A percentile compares a stretch with the other conserved stretches of the same genome.
phyloP scores from a whole-genome alignment of 2,329 filamentous ascomycete species.

The Gnomoniopsis sp. region DNA sequence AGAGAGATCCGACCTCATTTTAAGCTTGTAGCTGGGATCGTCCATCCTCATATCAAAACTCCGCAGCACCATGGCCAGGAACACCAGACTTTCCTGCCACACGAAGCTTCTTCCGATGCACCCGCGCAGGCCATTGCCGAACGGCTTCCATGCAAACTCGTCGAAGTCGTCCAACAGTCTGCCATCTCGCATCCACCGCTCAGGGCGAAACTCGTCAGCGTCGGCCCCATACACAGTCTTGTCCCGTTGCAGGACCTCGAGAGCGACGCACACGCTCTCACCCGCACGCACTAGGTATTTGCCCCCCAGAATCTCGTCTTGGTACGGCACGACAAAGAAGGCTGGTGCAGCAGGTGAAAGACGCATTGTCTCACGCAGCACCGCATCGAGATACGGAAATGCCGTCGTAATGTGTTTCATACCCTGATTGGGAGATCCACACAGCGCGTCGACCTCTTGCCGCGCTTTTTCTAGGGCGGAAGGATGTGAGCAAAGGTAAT shows the following conservation, averaged over 20 bases:
- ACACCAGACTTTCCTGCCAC: conserved; percentile 49
- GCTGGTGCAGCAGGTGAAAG: conserved; percentile 46
- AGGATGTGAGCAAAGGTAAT: conserved; percentile 31
- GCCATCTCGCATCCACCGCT: conserved; percentile 54
- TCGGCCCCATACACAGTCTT: conserved; percentile 54
- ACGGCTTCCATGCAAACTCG: conserved; percentile 46
- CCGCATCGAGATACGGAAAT: conserved; percentile 51
- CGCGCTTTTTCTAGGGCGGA: conserved; percentile 50
- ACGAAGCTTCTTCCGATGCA: conserved; percentile 52
- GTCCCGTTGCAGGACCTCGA: conserved; percentile 51
- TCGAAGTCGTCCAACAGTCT: conserved; percentile 39
- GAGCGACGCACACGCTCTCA: conserved; percentile 39
- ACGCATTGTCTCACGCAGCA: conserved; percentile 53
- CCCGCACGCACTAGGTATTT: conserved; percentile 49
- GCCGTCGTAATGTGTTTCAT: conserved; percentile 45
- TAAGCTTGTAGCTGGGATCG: conserved; percentile 55
- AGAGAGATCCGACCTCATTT: conserved; percentile 53
- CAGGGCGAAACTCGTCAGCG: conserved; percentile 55
- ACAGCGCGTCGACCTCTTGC: conserved; percentile 50
- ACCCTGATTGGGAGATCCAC: conserved; percentile 40
- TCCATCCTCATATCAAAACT: conserved; percentile 64
- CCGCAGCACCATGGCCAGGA: conserved; percentile 57
- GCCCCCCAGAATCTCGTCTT: conserved; percentile 45
- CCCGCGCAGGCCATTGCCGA: conserved; percentile 48
- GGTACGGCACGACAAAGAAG: conserved; percentile 33